Conservation (phyloP, 202 grass and related monocot genomes). For the Brachypodium distachyon region DNA sequence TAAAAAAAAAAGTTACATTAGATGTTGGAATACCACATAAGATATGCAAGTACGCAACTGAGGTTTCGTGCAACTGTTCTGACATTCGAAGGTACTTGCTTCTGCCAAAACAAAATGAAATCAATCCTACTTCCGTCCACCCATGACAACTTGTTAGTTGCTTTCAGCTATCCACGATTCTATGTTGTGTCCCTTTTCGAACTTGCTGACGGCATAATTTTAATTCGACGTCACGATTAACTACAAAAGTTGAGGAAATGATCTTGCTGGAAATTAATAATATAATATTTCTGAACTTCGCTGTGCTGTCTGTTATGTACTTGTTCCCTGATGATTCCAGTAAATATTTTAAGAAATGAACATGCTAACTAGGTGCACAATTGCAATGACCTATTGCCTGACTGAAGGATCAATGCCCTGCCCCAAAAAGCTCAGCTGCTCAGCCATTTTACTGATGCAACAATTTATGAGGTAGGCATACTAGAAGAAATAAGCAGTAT, state of each 20-base stretch:
- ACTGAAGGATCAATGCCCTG: not conserved
- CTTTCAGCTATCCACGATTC: not conserved
- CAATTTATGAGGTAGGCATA: not conserved
- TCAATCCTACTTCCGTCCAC: not conserved
- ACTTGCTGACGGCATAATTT: too few species aligned
- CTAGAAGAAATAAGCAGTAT: not conserved
- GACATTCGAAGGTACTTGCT: not conserved
- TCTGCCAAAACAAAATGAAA: not conserved
- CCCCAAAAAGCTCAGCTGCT: not conserved
- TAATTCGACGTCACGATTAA: not conserved
- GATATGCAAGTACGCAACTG: too few species aligned
- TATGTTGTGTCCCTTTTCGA: not conserved
- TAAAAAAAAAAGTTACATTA: too few species aligned
- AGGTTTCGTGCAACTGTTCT: not conserved
- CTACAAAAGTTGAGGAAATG: not conserved
- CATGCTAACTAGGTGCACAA: not conserved
- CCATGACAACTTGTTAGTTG: not conserved
- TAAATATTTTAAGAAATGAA: not conserved
- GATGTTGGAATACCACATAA: not conserved
- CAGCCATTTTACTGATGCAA: not conserved
- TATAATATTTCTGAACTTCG: not conserved
- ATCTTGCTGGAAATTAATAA: not conserved
- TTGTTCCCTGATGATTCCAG: not conserved
- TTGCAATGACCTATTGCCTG: not conserved
- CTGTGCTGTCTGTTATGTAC: not conserved